Evolutionary conservation across 768 basidiomycete genomes (phyloP), one percentile per base, ranked within the genome.

Genomic region (Mycena epipterygia): DNA sequence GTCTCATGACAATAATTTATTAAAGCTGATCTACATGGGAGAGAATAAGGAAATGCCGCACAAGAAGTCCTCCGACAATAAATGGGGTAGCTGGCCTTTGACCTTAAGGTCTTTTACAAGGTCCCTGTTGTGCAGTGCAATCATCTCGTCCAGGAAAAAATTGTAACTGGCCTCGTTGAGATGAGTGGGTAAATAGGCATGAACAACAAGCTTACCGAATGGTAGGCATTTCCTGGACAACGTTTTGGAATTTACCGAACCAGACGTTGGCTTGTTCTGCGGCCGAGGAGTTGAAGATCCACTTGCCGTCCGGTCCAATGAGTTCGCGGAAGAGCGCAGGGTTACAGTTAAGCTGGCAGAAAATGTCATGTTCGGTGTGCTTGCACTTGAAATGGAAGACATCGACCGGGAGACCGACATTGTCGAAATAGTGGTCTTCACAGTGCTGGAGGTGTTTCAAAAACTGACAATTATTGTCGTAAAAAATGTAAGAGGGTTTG

Each of bases 131-230:
- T 23, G 29, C 0, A 51, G 13, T 16, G 49, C 21, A 41, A 81
- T 76, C 78, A 80, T 76, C 51, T 79, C 73, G 63, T 80, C 79
- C 0, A 81, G 48, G 46, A 79, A 81, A 23, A 79, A 81, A 44
- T 77, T 69, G 13, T 75, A 51, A 3, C 49, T 49, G 19, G 21
- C 9, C 16, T 39, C 37, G 16, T 39, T 9, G 16, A 39, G 37
- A 39, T 16, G 16, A 39, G 37, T 39, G 9, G 37, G 37, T 9
- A 39, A 39, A 39, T 16, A 39, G 8, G 37, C 16, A 39, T 8
- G 8, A 39, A 39, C 8, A 16, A 16, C 16, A 48, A 48, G 17
- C 46, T 4, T 27, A 79, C 48, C 65, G 56, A 0, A 68, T 52
- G 0, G 52, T 61, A 0, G 60, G 6, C 78, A 81, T 80, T 65